These are phyloP conservation scores for Scheffersomyces segobiensis DNA, from an alignment of 1,139 yeast genomes.

Conservation along the genomic window DNA sequence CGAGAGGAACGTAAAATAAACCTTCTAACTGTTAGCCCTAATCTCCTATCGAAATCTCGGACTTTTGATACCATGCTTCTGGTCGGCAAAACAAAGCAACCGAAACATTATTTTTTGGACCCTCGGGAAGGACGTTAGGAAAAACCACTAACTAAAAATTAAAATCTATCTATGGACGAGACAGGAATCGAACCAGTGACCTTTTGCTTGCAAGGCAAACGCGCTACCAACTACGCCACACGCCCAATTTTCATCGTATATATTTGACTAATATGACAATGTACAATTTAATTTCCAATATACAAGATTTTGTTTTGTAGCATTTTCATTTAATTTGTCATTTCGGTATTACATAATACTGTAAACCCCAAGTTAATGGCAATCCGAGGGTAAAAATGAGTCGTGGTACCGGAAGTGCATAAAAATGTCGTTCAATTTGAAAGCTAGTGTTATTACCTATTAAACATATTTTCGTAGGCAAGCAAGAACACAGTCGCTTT, in stretches of 20 bases:
- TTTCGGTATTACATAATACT: no score
- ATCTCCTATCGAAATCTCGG: not conserved
- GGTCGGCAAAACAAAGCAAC: not conserved
- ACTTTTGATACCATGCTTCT: not conserved
- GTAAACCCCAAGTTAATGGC: no score
- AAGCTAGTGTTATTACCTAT: no score
- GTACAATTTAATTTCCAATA: no score
- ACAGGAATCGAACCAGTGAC: constrained; percentile 69
- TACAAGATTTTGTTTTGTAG: no score
- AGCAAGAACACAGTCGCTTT: no score
- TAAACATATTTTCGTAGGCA: no score
- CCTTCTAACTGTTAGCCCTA: not conserved
- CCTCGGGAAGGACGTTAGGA: not conserved
- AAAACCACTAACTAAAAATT: constrained; percentile 2
- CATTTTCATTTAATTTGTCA: no score
- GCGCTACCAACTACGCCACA: constrained; percentile 77
- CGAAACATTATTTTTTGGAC: not conserved
- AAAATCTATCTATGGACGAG: constrained; percentile 50
- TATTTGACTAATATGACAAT: not conserved
- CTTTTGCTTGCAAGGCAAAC: constrained; percentile 67
- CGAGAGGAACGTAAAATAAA: not conserved
- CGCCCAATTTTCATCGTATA: constrained; percentile 39
- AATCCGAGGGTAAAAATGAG: no score
- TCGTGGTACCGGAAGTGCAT: no score
- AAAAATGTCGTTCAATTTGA: no score